Base-by-base conservation (phyloP, 2,329 filamentous ascomycete species). In the Colletotrichum truncatum region DNA sequence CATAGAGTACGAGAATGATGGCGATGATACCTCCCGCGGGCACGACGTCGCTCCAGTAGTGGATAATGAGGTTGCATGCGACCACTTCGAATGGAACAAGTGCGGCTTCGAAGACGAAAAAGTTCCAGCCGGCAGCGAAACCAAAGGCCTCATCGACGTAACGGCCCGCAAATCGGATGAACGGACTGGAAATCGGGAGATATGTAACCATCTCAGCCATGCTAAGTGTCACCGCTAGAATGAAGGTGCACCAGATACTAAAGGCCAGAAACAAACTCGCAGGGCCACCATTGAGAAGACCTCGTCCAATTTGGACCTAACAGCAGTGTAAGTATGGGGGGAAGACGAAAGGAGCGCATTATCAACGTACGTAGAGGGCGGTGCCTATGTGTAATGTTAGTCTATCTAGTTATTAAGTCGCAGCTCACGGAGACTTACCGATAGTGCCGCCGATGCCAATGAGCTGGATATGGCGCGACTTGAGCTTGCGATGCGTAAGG, bases 201-300 rank as follows among this genome's bases (percentile, higher is more conserved):
- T 91, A 93, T 0, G 90, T 91, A 7, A 92, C 91, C 90, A 93
- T 93, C 74, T 93, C 91, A 11, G 90, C 89, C 79, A 92, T 87
- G 73, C 80, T 84, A 65, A 88, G 79, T 1, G 85, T 90, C 48
- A 90, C 81, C 49, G 84, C 83, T 23, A 90, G 81, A 68, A 90
- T 87, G 41, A 89, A 84, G 38, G 83, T 82, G 72, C 86, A 89
- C 87, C 87, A 90, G 36, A 89, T 77, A 10, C 82, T 80, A 67
- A 90, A 91, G 34, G 87, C 88, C 21, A 88, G 73, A 59, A 89
- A 86, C 25, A 89, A 73, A 66, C 83, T 86, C 14, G 73, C 86
- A 0, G 88, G 88, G 0, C 88, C 88, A 30, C 87, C 88, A 49
- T 86, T 80, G 65, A 89, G 75, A 21, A 91, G 75, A 3, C 84